A percentile compares a stretch with the other conserved stretches of the same genome.
Conservation (phyloP, 1,284 basidiomycete species). For the Microbotryomycetes sp. region DNA sequence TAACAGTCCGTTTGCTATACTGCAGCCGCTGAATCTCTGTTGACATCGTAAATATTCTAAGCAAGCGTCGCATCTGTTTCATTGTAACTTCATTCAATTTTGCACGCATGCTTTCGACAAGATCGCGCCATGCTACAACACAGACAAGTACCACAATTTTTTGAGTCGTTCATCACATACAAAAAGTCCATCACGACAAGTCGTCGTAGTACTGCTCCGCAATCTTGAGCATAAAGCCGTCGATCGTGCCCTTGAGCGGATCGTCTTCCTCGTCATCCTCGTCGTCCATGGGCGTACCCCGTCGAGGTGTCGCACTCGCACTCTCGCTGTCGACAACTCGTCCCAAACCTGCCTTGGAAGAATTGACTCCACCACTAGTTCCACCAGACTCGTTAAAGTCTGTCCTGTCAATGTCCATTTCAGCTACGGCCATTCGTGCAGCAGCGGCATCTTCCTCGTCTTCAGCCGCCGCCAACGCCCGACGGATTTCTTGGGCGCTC, state of each 20-base stretch:
- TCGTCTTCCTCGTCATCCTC: conserved; percentile 55
- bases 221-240: conserved; percentile 79
- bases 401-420: conserved; percentile 29
- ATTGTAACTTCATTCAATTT: too few species aligned
- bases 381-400: conserved; percentile 28
- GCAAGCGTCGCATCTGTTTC: background rate
- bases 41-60: background rate
- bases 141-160: too few species aligned
- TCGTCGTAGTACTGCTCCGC: conserved; percentile 63
- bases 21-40: background rate
- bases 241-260: conserved; percentile 59
- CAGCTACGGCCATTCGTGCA: conserved; percentile 37
- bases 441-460: conserved; percentile 47
- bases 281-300: conserved; percentile 34
- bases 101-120: too few species aligned
- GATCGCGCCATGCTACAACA: too few species aligned
- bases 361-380: background rate
- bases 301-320: conserved; percentile 19
- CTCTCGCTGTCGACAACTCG: conserved; percentile 42
- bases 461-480: conserved; percentile 74
- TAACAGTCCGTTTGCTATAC: background rate
- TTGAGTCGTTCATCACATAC: too few species aligned
- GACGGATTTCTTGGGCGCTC: conserved; percentile 48
- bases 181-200: background rate
- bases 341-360: background rate